Conservation (phyloP, 23 red algal species). For the Gracilaria caudata region DNA sequence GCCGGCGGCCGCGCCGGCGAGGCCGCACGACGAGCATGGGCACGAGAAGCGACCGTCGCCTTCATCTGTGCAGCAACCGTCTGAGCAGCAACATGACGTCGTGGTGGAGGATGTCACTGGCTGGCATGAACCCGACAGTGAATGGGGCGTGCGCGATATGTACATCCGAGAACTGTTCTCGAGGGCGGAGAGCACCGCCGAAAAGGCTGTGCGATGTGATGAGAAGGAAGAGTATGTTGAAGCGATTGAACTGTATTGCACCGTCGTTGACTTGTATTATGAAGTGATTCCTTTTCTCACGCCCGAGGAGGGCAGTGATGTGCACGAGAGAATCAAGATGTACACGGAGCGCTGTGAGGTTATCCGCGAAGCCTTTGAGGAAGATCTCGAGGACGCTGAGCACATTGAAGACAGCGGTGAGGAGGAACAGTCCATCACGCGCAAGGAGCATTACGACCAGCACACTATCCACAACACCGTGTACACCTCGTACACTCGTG, state of each 20-base stretch:
- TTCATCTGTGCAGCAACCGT: background rate
- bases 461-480: constrained; percentile 9
- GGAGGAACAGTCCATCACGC: constrained; percentile 5
- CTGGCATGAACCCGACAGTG: constrained; percentile 9
- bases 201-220: constrained; percentile 57
- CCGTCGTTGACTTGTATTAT: constrained; percentile 72
- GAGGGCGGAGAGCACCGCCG: constrained; percentile 59
- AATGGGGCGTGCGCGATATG: constrained; percentile 62
- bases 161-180: constrained; percentile 62
- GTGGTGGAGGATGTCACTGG: constrained; percentile 9
- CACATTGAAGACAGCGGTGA: background rate
- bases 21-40: background rate
- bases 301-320: constrained; percentile 53
- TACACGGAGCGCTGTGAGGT: constrained; percentile 66
- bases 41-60: constrained; percentile 18
- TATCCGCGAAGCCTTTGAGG: constrained; percentile 72
- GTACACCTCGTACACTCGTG: constrained; percentile 15
- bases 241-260: constrained; percentile 68
- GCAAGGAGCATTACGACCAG: background rate
- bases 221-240: constrained; percentile 71
- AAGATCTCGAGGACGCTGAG: constrained; percentile 42
- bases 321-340: constrained; percentile 61
- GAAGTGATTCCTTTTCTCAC: constrained; percentile 72
- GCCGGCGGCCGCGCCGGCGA: background rate
- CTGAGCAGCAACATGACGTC: background rate